phyloP scores from a whole-genome alignment of 345 rosid species.

The Populus euphratica region DNA sequence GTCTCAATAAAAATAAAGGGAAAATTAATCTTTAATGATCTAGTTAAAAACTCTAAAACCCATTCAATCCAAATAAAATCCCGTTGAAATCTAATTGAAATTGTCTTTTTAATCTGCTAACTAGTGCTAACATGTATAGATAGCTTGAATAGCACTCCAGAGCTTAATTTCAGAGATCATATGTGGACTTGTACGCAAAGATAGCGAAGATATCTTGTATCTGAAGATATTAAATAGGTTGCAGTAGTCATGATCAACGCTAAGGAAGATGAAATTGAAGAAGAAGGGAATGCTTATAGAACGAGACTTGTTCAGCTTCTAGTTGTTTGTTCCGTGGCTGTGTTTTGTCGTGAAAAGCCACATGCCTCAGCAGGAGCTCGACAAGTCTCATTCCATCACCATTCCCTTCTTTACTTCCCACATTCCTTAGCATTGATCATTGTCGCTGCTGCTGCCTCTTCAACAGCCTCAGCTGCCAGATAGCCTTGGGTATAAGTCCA shows the following conservation, averaged over 20 bases:
- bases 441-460: slow-evolving; percentile 40
- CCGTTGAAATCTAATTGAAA: no score
- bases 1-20: no score
- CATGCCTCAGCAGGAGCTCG: slow-evolving; percentile 46
- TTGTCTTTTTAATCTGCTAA: no score
- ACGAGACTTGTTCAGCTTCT: slow-evolving; percentile 53
- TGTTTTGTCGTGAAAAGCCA: slow-evolving; percentile 52
- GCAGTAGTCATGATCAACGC: neutral
- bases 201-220: slow-evolving; percentile 41
- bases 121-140: no score
- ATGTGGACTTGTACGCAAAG: slow-evolving; percentile 39
- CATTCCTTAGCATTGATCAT: slow-evolving; percentile 8
- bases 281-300: slow-evolving; percentile 27
- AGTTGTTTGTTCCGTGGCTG: slow-evolving; percentile 52
- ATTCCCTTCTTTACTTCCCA: slow-evolving; percentile 22
- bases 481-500: slow-evolving; percentile 35
- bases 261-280: slow-evolving; percentile 17
- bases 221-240: slow-evolving; percentile 22
- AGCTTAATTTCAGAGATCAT: slow-evolving; percentile 44
- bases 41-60: no score
- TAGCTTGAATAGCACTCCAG: slow-evolving; percentile 25
- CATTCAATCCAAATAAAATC: no score
- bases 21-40: no score
- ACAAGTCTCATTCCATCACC: slow-evolving; percentile 52
- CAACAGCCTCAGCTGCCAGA: slow-evolving; percentile 42